Base-by-base conservation (phyloP, 2,329 filamentous ascomycete genomes). In the Neurospora sp. region DNA sequence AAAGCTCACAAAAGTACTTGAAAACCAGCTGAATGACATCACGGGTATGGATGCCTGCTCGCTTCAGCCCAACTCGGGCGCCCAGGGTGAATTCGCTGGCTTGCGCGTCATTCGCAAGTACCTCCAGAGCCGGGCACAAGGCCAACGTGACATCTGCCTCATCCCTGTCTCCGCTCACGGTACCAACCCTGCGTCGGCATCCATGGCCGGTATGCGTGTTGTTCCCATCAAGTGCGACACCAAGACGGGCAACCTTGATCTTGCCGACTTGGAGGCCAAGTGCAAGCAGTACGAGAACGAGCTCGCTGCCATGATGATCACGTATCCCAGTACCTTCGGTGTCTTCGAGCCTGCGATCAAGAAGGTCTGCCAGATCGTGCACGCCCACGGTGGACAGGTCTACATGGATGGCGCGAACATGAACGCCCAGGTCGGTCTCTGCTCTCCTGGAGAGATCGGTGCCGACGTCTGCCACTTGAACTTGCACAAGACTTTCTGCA, bases 351-450 rank as follows among this genome's bases (percentile, higher is more conserved):
- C 94, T 2, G 87, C 90, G 73, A 88, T 97, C 79, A 96, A 93
- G 83, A 88, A 91, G 78, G 93, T 90, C 17, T 97, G 93, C 80
- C 84, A 93, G 69, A 84, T 96, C 38, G 93, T 98, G 19, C 95
- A 98, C 82, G 81, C 91, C 73, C 84, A 96, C 78, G 95, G 95
- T 68, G 95, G 95, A 10, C 93, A 96, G 78, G 95, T 98, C 17
- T 98, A 97, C 84, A 97, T 98, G 95, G 95, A 98, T 78, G 95
- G 95, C 67, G 95, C 95, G 74, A 98, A 98, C 83, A 96, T 97
- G 93, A 98, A 97, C 78, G 95, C 95, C 19, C 95, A 98, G 81
- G 97, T 98, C 73, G 95, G 95, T 13, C 87, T 98, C 11, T 97
- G 93, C 83, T 97, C 93, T 0, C 95, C 95, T 1, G 95, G 95